Base-by-base conservation (phyloP, 164 flowering plant species). In the Vitis rotundifolia region DNA sequence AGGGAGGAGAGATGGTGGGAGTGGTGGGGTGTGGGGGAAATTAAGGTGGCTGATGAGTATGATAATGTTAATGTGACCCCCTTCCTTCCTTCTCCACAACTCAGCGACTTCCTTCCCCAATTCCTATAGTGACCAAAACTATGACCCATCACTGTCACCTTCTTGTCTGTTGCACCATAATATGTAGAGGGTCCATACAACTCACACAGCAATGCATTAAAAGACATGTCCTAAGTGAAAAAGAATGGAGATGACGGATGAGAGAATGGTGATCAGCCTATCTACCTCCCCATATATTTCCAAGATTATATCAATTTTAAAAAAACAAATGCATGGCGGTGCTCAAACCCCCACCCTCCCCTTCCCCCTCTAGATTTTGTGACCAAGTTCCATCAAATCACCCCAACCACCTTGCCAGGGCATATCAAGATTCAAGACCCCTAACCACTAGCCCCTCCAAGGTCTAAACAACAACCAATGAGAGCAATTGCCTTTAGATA, bases 371-470 rank as follows among this genome's bases (percentile, higher is more conserved):
- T 48, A 28, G 57, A 10, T 9, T 64, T 64, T 51, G 44, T 6
- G 44, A 64, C 68, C 18, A 64, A 18, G 68, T 64, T 22, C 48
- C 57, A 64, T 51, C 57, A 64, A 64, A 64, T 64, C 68, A 51
- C 3, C 58, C 57, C 68, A 64, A 64, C 68, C 48, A 64, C 68
- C 57, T 51, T 64, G 57, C 68, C 56, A 48, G 57, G 57, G 6
- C 48, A 66, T 29, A 66, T 53, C 49, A 53, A 59, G 49, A n/a
- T 4, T 22, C 57, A 12, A 8, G 11, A 37, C 44, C 44, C 44
- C 44, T 37, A 37, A 5, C 44, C 44, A 37, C 44, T 37, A 37
- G 44, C 44, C 44, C 7, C 44, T 6, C 7, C 44, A 37, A 37
- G 44, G 44, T 29, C 37, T 4, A 29, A 29, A 29, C n/a, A n/a